Evolutionary conservation across 768 basidiomycete species (phyloP), one percentile per base, ranked within the genome.

Genomic region (Boletellus ananiceps): DNA sequence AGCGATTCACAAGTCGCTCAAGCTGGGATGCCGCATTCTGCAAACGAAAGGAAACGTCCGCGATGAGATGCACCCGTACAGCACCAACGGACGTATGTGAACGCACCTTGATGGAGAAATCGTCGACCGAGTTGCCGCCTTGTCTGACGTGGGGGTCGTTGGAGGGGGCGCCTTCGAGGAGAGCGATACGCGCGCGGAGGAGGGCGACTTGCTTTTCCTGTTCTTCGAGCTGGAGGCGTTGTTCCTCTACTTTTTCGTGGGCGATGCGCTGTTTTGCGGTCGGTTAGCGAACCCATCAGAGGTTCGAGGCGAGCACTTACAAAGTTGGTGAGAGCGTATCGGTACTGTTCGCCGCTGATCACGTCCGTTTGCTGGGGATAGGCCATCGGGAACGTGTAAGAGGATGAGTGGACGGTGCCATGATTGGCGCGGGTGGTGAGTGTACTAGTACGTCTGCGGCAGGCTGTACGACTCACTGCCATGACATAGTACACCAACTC

Each of bases 161-260:
- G 13, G 78, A 74, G 31, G 51, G 29, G 29, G 29, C 50, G 12
- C 89, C 91, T 67, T 93, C 89, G 41, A 92, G 74, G 7, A 83
- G 65, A 8, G 81, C 75, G 56, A 93, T 89, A 33, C 88, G 81
- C 2, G 76, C 76, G 38, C 85, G 75, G 23, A 92, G 75, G 35
- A 75, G 71, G 1, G 88, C 91, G 39, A 92, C 84, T 64, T 91
- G 88, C 54, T 81, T 74, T 55, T 93, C 90, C 63, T 91, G 89
- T 63, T 88, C 85, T 60, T 89, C 84, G 18, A 92, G 77, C 60
- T 92, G 88, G 12, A 60, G 61, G 11, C 89, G 74, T 63, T 92
- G 89, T 57, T 85, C 80, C 65, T 92, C 89, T 56, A 92, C 89
- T 66, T 87, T 90, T 67, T 91, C 84, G 72, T 92, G 89, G 25